These are phyloP conservation scores for Hydnomerulius pinastri DNA, from an alignment of 768 basidiomycete genomes.

Conservation along the genomic window DNA sequence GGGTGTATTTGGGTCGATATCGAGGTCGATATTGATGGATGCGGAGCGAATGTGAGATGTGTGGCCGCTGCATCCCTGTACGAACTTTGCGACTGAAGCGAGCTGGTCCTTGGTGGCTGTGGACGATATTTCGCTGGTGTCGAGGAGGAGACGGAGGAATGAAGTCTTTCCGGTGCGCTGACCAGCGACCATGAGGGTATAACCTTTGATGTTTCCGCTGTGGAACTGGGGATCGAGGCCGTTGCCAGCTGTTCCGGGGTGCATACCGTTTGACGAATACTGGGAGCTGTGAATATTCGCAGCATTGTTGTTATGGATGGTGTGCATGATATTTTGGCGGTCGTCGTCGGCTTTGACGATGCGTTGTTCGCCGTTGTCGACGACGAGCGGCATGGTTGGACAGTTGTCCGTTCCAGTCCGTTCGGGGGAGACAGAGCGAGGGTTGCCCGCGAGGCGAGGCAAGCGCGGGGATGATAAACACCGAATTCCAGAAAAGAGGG, in stretches of 20 bases:
- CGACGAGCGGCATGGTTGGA: conserved; percentile 47
- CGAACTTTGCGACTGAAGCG: conserved; percentile 78
- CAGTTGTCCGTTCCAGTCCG: conserved; percentile 45
- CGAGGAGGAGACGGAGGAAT: conserved; percentile 82
- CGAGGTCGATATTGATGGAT: conserved; percentile 70
- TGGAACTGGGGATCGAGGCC: conserved; percentile 24
- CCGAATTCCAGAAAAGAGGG: conserved; percentile 45
- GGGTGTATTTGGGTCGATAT: conserved; percentile 47
- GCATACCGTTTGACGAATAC: conserved; percentile 30
- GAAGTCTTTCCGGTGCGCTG: conserved; percentile 85
- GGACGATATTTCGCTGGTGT: conserved; percentile 70
- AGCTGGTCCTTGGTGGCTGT: conserved; percentile 72
- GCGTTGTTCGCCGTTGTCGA: conserved; percentile 60
- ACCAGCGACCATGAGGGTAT: conserved; percentile 81
- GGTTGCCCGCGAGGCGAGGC: conserved; percentile 62
- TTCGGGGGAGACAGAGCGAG: conserved; percentile 45
- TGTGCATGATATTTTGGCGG: conserved; percentile 23
- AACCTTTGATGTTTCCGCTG: conserved; percentile 35
- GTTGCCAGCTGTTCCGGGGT: conserved; percentile 29
- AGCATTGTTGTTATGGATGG: conserved; percentile 28
- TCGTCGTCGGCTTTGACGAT: conserved; percentile 46
- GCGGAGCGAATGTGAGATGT: conserved; percentile 72
- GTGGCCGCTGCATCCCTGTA: conserved; percentile 70
- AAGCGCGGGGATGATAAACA: conserved; percentile 66
- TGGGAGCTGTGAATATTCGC: conserved; percentile 23